Conservation (phyloP, 1,139 yeast genomes). For the Sugiyamaella paludigena region DNA sequence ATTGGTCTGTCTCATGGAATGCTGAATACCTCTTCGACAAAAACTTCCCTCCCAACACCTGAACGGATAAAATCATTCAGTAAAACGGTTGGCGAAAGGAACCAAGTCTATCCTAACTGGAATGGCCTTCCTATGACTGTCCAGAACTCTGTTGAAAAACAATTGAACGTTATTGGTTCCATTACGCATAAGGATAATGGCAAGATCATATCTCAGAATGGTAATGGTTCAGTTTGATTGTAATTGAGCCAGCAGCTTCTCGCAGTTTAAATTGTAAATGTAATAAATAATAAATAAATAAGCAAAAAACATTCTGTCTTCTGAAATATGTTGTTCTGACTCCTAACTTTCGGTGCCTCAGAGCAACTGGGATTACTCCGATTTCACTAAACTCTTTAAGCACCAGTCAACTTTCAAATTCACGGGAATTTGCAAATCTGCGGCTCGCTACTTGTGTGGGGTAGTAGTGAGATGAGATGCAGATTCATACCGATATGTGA, state of each 20-base stretch:
- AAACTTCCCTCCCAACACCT: constrained; percentile 29
- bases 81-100: constrained; percentile 50
- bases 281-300: no score
- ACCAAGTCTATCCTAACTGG: constrained; percentile 3
- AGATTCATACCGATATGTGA: no score
- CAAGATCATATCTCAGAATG: constrained; percentile 5
- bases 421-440: no score
- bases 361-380: no score
- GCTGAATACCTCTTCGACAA: constrained; percentile 8
- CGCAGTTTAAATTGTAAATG: no score
- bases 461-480: no score
- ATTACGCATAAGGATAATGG: constrained; percentile 1
- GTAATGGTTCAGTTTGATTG: constrained; percentile 2
- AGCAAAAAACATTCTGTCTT: no score
- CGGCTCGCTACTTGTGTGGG: no score
- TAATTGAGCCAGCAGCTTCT: background rate
- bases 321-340: no score
- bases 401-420: no score
- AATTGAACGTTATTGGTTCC: constrained; percentile 6
- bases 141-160: constrained; percentile 8
- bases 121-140: constrained; percentile 2
- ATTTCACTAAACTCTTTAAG: no score
- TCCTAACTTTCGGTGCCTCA: no score
- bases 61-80: constrained; percentile 63
- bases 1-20: constrained; percentile 18